phyloP scores from a whole-genome alignment of 2,329 filamentous ascomycete genomes.

The Fusarium xylarioides region DNA sequence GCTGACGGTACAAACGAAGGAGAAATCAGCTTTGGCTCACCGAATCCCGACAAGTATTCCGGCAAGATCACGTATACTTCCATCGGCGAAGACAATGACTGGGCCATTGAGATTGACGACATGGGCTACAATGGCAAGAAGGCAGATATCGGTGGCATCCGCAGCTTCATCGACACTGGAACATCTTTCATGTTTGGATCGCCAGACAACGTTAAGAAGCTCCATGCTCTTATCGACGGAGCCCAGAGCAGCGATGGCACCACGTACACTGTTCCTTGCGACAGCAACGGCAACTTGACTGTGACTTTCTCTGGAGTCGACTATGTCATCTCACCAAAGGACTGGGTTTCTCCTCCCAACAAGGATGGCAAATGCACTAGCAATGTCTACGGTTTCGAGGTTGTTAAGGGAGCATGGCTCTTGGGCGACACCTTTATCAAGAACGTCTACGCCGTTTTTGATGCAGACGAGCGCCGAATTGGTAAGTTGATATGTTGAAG shows the following conservation, averaged over 20 bases:
- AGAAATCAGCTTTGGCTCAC: constrained; percentile 78
- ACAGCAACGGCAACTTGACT: constrained; percentile 66
- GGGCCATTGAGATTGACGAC: constrained; percentile 77
- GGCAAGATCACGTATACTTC: constrained; percentile 75
- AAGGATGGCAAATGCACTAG: constrained; percentile 66
- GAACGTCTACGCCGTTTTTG: constrained; percentile 89
- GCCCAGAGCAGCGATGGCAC: constrained; percentile 65
- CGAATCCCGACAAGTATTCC: constrained; percentile 72
- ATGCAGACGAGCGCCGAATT: constrained; percentile 73
- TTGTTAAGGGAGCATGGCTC: constrained; percentile 76
- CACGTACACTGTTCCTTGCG: constrained; percentile 78
- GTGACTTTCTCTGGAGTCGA: constrained; percentile 74
- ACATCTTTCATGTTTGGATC: constrained; percentile 83
- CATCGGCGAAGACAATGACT: constrained; percentile 66
- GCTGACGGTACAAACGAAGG: constrained; percentile 74
- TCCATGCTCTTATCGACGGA: constrained; percentile 75
- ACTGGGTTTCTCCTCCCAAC: constrained; percentile 70
- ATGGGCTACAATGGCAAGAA: constrained; percentile 68
- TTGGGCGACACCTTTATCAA: constrained; percentile 87
- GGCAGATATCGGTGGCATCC: constrained; percentile 62
- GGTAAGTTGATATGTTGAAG: constrained; percentile 54
- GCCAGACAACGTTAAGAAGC: constrained; percentile 67
- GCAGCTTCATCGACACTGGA: constrained; percentile 83
- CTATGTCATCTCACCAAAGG: constrained; percentile 73
- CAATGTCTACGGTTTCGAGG: constrained; percentile 77